Evolutionary conservation across 371 early-diverging fungal genomes (phyloP), one percentile per base, ranked within the genome.

Genomic region (Choanephora cucurbitarum): DNA sequence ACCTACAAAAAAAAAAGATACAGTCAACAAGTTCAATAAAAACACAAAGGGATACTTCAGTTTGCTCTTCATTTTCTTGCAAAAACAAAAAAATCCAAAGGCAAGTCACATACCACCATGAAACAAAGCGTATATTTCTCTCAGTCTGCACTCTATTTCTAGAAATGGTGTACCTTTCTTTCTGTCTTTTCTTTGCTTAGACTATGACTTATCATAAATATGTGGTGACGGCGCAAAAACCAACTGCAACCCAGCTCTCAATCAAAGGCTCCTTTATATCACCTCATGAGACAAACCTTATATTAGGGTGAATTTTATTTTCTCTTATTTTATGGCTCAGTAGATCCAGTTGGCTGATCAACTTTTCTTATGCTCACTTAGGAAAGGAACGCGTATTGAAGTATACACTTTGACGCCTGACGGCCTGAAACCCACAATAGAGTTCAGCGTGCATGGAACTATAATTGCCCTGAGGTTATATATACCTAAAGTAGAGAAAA

Each of bases 341-440:
- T 22, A n/a, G n/a, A n/a, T n/a, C n/a, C n/a, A n/a, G n/a, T n/a
- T n/a, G n/a, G n/a, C n/a, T n/a, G n/a, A n/a, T n/a, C n/a, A n/a
- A n/a, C 40, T 14, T 24, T 14, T 39, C 17, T 1, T 47, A 31
- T 47, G 40, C 31, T 46, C 45, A 40, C 44, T 14, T 63, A 91
- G 91, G 42, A 91, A 91, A 67, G 78, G 84, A 32, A 89, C 82
- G 39, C 86, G 89, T 34, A 73, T 92, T 15, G 90, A 92, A 59
- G 76, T 93, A 19, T 85, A 80, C 56, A 69, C 81, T 13, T 58
- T 82, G 19, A 78, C 72, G n/a, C 73, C 78, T 4, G 82, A 83
- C 55, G 82, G 81, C 5, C 68, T 93, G 50, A 83, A 82, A 46
- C 73, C 82, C 15, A 77, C 87, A 15, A 72, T 82, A 47, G 90